Base-by-base conservation (phyloP, 768 basidiomycete genomes). In the Boletales sp. region DNA sequence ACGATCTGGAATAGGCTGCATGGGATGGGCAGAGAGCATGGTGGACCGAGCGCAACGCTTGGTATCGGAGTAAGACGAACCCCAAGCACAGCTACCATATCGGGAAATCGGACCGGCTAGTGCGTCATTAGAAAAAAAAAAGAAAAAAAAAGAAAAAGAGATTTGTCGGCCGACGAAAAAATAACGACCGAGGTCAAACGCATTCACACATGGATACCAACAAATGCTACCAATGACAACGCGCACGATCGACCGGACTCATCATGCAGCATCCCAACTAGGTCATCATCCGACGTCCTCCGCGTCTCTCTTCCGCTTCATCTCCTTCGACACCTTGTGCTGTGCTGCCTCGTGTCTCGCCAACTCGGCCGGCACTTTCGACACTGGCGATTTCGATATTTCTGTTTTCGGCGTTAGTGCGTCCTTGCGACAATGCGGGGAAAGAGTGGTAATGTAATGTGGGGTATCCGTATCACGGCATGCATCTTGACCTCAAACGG, bases 331-430 rank as follows among this genome's bases (percentile, higher is more conserved):
- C 38, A 97, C 86, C 64, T 85, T 86, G 65, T 93, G 90, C 69
- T 92, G 90, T 6, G 94, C 93, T 1, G 92, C 73, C 63, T 94
- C 92, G 67, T 98, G 95, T 60, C 87, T 86, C 12, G 90, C 92
- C 48, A 98, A 74, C 63, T 98, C 94, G 7, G 77, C 68, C 8
- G 94, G 80, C 48, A 97, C 87, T 66, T 94, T 94, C 11, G 88
- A 91, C 55, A 93, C 87, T 0, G 94, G 93, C 56, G 88, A 91
- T 77, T 97, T 97, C 15, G 86, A 85, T 58, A 95, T 94, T 72
- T 97, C 94, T 90, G 68, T 44, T 18, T 30, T 5, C 8, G 15
- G 48, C 19, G 50, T 68, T 47, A 68, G 57, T 48, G 40, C 53
- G 53, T 44, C 13, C 38, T 6, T 40, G 21, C 21, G 4, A 21